These are phyloP conservation scores for Umbelopsis sp. DNA, from an alignment of 192 early-diverging fungal genomes.

Conservation along the genomic window DNA sequence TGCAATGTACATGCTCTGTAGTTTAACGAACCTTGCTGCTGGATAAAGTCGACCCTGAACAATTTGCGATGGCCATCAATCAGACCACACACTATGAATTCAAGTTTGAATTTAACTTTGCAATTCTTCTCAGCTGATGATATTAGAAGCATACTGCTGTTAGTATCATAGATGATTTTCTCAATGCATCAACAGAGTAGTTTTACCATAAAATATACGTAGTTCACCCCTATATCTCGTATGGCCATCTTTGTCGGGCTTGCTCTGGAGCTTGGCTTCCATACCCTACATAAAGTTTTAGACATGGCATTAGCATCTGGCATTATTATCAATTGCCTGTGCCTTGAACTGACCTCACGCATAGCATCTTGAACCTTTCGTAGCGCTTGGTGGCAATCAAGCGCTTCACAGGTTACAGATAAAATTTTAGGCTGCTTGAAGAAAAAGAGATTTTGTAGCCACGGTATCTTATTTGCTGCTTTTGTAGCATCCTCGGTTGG, in stretches of 20 bases:
- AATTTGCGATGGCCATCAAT: constrained; percentile 16
- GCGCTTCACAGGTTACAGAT: neutral
- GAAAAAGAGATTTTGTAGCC: constrained; percentile 16
- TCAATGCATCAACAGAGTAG: no score
- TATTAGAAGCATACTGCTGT: neutral
- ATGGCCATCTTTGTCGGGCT: constrained; percentile 3
- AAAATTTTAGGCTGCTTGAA: constrained; percentile 7
- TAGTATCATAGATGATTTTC: neutral
- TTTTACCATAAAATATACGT: constrained; percentile 1
- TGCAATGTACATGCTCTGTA: no score
- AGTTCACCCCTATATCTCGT: constrained; percentile 1
- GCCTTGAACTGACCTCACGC: neutral
- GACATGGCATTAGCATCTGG: neutral
- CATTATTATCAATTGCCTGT: no score
- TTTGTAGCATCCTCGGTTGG: neutral
- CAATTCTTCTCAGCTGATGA: neutral
- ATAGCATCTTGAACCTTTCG: constrained; percentile 7
- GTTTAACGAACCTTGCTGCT: constrained; percentile 1
- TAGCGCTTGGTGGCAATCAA: constrained; percentile 13
- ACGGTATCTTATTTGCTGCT: neutral
- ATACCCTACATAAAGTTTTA: neutral
- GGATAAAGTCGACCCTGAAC: constrained; percentile 12
- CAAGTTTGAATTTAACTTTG: constrained; percentile 14
- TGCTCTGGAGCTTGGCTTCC: constrained; percentile 13
- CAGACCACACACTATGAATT: constrained; percentile 3